Evolutionary conservation across 106 monocot genomes (phyloP), one percentile per base, ranked within the genome.

Genomic region (Dendrobium officinale): DNA sequence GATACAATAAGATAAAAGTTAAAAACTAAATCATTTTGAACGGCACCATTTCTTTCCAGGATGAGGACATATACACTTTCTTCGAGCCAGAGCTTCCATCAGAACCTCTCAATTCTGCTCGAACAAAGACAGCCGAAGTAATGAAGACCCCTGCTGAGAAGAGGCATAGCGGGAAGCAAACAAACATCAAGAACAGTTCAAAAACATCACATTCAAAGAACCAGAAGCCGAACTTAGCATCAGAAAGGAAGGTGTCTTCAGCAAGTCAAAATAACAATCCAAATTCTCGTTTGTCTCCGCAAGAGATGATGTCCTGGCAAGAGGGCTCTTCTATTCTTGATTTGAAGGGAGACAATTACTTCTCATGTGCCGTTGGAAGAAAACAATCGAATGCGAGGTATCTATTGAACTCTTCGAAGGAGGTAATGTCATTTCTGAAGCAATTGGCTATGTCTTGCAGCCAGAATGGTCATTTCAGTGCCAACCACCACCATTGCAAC

Each of bases 31-130:
- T 37, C 13, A 51, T 51, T 51, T 51, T 51, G 51, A 51, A 51
- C 15, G 16, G 16, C 51, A 51, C 13, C 51, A 13, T 13, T 51
- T 51, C 10, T 33, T 70, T 85, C 58, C 87, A 95, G 95, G 95
- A 95, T 84, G 95, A 95, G 81, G 95, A 95, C 67, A 93, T 95
- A 19, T 95, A 93, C 80, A 85, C 89, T 24, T 95, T 95, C 77
- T 95, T 98, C 48, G 97, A 98, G 79, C 97, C 97, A 15, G 97
- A 98, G 81, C 94, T 91, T 47, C 97, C 94, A 59, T 81, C 92
- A 10, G 97, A 98, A 41, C 73, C 91, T 5, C 67, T 79, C 44
- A 88, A 81, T 72, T 86, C 88, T 9, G 22, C 83, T 3, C 86
- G 91, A 82, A 49, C 86, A 55, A 98, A 98, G 82, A 77, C 78